Conservation (phyloP, 2,329 filamentous ascomycete genomes). For the Chrysoporthe puriensis region DNA sequence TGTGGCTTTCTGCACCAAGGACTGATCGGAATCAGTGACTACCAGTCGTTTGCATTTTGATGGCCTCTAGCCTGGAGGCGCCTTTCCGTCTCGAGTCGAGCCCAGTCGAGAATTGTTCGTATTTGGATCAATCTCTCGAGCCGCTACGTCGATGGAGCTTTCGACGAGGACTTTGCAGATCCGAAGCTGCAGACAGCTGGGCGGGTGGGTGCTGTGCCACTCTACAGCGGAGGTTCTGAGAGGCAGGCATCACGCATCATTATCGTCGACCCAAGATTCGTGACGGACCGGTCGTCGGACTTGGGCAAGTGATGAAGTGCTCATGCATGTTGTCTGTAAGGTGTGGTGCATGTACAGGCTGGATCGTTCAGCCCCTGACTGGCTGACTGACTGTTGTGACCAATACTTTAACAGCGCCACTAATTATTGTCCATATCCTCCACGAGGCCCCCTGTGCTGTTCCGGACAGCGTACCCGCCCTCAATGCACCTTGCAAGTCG, state of each 20-base stretch:
- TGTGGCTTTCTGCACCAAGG: constrained; percentile 20
- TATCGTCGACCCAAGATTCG: constrained; percentile 16
- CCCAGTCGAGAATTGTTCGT: constrained; percentile 8
- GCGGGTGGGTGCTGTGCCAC: background rate
- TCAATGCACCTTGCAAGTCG: constrained; percentile 3
- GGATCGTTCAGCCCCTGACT: constrained; percentile 9
- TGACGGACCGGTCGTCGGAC: background rate
- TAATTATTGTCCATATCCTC: background rate
- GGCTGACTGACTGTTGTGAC: background rate
- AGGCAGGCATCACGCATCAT: background rate
- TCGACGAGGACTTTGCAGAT: background rate
- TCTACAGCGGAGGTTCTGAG: background rate
- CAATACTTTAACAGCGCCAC: background rate
- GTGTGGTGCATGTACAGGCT: constrained; percentile 14
- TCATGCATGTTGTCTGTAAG: constrained; percentile 18
- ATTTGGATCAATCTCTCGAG: background rate
- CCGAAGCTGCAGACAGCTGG: background rate
- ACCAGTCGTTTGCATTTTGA: constrained; percentile 20
- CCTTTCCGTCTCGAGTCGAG: constrained; percentile 20
- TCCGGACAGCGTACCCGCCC: constrained; percentile 24
- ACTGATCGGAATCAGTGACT: constrained; percentile 13
- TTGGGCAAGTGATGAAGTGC: constrained; percentile 1
- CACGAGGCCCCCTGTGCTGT: constrained; percentile 14
- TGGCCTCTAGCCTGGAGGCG: constrained; percentile 11
- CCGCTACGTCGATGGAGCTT: background rate